phyloP scores from a whole-genome alignment of 2,329 filamentous ascomycete genomes.

The Aspergillus brasiliensis region DNA sequence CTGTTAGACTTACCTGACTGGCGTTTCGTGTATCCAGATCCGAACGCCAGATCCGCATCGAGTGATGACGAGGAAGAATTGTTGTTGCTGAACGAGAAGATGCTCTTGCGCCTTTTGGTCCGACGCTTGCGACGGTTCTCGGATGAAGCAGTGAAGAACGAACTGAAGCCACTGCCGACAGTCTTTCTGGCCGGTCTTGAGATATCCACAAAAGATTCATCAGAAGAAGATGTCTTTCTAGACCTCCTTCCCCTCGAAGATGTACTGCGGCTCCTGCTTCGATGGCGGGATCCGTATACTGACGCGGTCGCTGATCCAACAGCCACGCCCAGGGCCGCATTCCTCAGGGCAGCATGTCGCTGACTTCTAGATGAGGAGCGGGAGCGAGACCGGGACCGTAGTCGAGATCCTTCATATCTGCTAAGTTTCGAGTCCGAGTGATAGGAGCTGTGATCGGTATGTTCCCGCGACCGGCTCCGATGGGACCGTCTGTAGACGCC shows the following conservation, averaged over 20 bases:
- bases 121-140: conserved; percentile 55
- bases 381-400: conserved; percentile 43
- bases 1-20: conserved; percentile 39
- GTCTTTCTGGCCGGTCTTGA: conserved; percentile 57
- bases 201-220: conserved; percentile 66
- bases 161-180: conserved; percentile 57
- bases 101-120: conserved; percentile 50
- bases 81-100: conserved; percentile 61
- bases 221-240: conserved; percentile 53
- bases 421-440: conserved; percentile 27
- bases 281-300: conserved; percentile 27
- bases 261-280: conserved; percentile 33
- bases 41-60: conserved; percentile 70
- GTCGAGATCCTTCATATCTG: conserved; percentile 28
- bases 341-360: conserved; percentile 31
- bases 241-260: conserved; percentile 37
- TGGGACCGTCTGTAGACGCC: conserved; percentile 37
- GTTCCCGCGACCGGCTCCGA: conserved; percentile 38
- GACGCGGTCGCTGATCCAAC: conserved; percentile 32
- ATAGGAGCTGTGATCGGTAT: conserved; percentile 31
- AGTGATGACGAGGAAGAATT: conserved; percentile 70
- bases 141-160: conserved; percentile 65
- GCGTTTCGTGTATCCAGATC: conserved; percentile 54
- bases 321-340: conserved; percentile 43
- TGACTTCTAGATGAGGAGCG: conserved; percentile 38